These are phyloP conservation scores for Neofusicoccum umdonicola DNA, from an alignment of 2,329 filamentous ascomycete species.

Conservation along the genomic window DNA sequence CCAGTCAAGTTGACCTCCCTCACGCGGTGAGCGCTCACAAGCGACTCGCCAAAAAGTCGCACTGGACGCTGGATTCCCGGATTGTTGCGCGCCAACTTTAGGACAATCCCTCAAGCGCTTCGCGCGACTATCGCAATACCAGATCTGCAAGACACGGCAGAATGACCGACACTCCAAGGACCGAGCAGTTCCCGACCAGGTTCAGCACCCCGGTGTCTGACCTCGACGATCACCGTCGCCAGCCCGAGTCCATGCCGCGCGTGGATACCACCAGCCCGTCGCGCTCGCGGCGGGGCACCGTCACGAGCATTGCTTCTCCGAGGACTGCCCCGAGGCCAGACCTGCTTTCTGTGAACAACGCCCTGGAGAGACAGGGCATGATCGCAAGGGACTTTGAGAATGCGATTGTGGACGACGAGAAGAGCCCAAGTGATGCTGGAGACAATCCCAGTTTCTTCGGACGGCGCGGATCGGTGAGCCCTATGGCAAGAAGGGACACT, in stretches of 20 bases:
- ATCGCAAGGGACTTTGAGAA: constrained; percentile 71
- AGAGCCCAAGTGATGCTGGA: constrained; percentile 26
- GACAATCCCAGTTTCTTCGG: constrained; percentile 43
- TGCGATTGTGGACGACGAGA: constrained; percentile 75
- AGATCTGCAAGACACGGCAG: constrained; percentile 25
- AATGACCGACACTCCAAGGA: constrained; percentile 59
- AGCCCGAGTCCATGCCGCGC: constrained; percentile 59
- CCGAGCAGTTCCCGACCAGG: constrained; percentile 63
- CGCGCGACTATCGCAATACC: not conserved
- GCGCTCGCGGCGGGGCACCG: constrained; percentile 64
- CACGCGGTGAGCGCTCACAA: constrained; percentile 54
- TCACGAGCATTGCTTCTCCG: constrained; percentile 58
- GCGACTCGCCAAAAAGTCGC: constrained; percentile 44
- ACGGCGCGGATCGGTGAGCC: constrained; percentile 48
- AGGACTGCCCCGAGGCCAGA: not conserved
- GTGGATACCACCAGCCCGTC: constrained; percentile 40
- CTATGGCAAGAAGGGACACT: constrained; percentile 40
- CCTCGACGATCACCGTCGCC: constrained; percentile 82
- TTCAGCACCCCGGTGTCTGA: constrained; percentile 75
- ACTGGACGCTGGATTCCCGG: not conserved
- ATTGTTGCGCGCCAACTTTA: not conserved
- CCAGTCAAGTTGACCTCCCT: constrained; percentile 51
- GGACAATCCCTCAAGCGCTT: not conserved
- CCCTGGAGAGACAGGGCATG: constrained; percentile 42
- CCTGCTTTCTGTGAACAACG: constrained; percentile 38